Percentiles rank a stretch among this genome's conserved stretches.
Conservation (phyloP, 495 filamentous ascomycete genomes). For the Neurospora sp. region DNA sequence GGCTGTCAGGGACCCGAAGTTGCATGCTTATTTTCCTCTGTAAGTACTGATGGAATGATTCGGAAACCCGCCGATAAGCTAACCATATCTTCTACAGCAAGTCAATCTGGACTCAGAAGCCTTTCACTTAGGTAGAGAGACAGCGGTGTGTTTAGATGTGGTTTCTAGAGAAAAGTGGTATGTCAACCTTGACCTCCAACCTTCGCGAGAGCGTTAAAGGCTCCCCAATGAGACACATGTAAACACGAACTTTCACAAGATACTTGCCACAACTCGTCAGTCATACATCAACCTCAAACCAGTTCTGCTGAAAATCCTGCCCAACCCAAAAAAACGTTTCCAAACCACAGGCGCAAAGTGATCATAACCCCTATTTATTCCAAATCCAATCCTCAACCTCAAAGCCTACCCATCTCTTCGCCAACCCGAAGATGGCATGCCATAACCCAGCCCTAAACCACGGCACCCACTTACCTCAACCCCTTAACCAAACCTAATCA, state of each 20-base stretch:
- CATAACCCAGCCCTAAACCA: no score
- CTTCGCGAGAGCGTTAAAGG: not conserved
- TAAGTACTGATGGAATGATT: constrained; percentile 10
- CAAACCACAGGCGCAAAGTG: not conserved
- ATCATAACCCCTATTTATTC: not conserved
- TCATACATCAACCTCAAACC: not conserved
- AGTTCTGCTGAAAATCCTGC: not conserved
- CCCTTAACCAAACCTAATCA: not conserved
- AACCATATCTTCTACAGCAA: not conserved
- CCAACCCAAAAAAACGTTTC: not conserved
- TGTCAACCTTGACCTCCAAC: not conserved
- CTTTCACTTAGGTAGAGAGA: not conserved
- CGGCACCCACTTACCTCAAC: no score
- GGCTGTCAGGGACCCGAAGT: constrained; percentile 25
- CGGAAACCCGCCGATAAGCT: not conserved
- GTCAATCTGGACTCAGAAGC: not conserved
- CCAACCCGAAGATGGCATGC: no score
- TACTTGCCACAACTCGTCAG: not conserved
- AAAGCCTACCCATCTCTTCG: no score
- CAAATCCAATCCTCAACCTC: no score
- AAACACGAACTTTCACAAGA: not conserved
- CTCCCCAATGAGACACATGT: not conserved
- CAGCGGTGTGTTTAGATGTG: not conserved
- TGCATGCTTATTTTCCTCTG: constrained; percentile 35
- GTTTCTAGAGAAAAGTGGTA: not conserved